Conservation (phyloP, 768 basidiomycete species). For the Pisolithus tinctorius region DNA sequence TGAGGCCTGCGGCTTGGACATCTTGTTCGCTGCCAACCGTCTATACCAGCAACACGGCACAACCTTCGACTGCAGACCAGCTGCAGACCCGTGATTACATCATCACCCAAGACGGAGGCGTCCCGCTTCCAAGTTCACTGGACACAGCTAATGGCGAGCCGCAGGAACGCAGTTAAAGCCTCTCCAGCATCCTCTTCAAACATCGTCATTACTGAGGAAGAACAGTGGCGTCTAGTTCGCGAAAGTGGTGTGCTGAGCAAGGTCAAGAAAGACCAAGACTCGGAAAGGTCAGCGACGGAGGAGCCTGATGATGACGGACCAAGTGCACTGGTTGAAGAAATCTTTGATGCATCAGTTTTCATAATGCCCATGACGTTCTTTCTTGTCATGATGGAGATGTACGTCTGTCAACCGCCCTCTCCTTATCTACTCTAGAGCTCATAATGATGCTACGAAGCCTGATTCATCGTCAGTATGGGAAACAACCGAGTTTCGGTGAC, state of each 20-base stretch:
- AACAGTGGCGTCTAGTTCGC: conserved; percentile 72
- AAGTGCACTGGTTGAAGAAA: conserved; percentile 52
- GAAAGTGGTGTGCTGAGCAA: conserved; percentile 54
- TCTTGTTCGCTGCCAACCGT: neutral
- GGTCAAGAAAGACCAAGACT: conserved; percentile 13
- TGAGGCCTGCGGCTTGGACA: conserved; percentile 7
- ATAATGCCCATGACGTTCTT: conserved; percentile 73
- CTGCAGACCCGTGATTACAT: too few species aligned
- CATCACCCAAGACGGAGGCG: too few species aligned
- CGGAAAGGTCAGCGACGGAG: neutral
- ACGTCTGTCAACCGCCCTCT: conserved; percentile 22
- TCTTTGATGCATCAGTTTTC: conserved; percentile 57
- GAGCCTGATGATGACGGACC: conserved; percentile 29
- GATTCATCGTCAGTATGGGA: conserved; percentile 73
- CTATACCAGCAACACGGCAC: too few species aligned
- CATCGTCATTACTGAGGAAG: conserved; percentile 61
- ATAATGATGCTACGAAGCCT: conserved; percentile 37
- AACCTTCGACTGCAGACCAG: too few species aligned
- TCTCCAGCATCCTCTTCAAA: conserved; percentile 11
- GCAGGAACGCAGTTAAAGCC: conserved; percentile 13
- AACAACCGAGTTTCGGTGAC: conserved; percentile 41
- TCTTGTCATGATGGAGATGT: conserved; percentile 83
- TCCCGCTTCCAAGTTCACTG: neutral
- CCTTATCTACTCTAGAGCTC: neutral
- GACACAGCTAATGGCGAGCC: conserved; percentile 21